Evolutionary conservation across 2,329 filamentous ascomycete species (phyloP).

Genomic region (Talaromyces sp.): DNA sequence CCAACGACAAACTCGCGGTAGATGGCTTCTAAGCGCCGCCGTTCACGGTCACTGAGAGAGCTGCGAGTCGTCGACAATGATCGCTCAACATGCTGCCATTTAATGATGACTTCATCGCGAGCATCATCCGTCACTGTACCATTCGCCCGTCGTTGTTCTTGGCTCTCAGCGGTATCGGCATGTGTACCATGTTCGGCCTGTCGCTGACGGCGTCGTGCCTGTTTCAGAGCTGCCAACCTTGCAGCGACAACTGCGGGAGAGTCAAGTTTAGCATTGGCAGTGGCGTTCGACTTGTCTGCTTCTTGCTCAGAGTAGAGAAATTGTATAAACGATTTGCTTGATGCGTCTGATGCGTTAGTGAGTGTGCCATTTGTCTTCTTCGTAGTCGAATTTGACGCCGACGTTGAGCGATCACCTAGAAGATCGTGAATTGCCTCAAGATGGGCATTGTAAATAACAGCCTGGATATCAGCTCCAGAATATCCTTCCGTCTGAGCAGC

Average conservation of each 20-base stretch:
- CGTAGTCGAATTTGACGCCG: constrained; percentile 34
- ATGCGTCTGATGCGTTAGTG: constrained; percentile 26
- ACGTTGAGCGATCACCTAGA: constrained; percentile 52
- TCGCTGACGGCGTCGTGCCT: constrained; percentile 60
- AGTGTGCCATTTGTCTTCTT: constrained; percentile 6
- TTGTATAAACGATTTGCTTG: constrained; percentile 59
- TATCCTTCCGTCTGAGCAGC: constrained; percentile 80
- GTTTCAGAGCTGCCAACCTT: constrained; percentile 77
- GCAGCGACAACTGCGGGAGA: constrained; percentile 72
- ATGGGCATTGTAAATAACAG: constrained; percentile 91
- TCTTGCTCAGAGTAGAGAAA: constrained; percentile 71
- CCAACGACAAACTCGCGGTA: constrained; percentile 92
- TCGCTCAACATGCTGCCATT: constrained; percentile 75
- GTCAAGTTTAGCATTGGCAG: constrained; percentile 51
- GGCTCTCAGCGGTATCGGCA: constrained; percentile 4
- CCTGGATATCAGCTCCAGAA: constrained; percentile 90
- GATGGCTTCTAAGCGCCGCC: constrained; percentile 67
- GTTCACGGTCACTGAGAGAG: constrained; percentile 77
- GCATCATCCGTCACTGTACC: constrained; percentile 1
- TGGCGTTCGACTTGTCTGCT: constrained; percentile 34
- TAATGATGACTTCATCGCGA: constrained; percentile 68
- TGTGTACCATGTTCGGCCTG: constrained; percentile 40
- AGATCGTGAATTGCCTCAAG: constrained; percentile 95
- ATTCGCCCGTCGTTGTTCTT: constrained; percentile 20
- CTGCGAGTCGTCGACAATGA: constrained; percentile 71